Evolutionary conservation across 2,329 filamentous ascomycete genomes (phyloP), one percentile per base, ranked within the genome.

Genomic region (Ophiostoma pallidulum): DNA sequence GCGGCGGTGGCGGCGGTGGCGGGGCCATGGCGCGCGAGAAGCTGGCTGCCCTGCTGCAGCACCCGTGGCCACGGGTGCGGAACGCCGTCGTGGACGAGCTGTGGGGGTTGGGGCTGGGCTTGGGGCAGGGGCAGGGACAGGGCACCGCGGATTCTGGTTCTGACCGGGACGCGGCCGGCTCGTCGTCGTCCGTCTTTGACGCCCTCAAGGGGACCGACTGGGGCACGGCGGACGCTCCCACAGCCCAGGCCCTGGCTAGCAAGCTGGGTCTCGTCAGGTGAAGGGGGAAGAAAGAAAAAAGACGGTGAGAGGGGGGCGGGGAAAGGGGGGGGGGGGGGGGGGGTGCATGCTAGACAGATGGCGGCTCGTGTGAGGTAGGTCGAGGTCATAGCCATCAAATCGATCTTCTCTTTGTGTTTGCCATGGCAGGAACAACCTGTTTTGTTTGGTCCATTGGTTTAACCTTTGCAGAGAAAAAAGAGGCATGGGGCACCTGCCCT

Each of bases 51-150:
- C 77, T 95, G 69, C 68, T 95, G 53, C 65, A 79, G 49, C 91
- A 95, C 67, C 86, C 87, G 1, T 95, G 87, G 71, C 88, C 90
- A 6, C 77, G 77, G 58, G 80, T 94, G 56, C 67, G 81, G 51
- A 74, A 64, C 51, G 61, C 70, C 39, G 78, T 78, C 14, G 71
- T 78, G 4, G 80, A 84, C 55, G 76, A 78, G 62, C 60, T 83
- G 29, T 83, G 74, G 75, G 66, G 61, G 16, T 55, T 74, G 18
- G 47, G 51, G 26, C 60, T 60, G 26, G 53, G 55, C 7, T 12
- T 16, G 61, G 59, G 9, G 49, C 54, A 53, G 8, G 61, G 56
- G 16, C 56, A 62, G 48, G 60, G n/a, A n/a, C n/a, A 55, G 45
- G 8, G 3, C 4, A 26, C 13, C n/a, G 1, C 32, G 18, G 33